Evolutionary conservation across 169 alveolate genomes (phyloP).

Genomic region (Babesia bigemina): DNA sequence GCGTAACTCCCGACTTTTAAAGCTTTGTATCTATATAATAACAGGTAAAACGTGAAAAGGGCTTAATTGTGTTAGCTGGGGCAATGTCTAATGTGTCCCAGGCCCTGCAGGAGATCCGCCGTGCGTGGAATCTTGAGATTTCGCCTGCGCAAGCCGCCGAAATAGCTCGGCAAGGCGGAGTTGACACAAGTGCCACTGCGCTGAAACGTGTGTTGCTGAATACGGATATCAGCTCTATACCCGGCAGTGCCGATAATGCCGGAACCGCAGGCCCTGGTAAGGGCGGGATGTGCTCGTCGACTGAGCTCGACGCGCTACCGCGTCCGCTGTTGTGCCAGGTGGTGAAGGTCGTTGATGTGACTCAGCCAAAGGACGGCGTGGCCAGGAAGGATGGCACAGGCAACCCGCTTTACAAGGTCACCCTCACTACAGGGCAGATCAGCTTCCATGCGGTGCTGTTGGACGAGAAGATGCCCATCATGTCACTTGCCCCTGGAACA

Average conservation of each 20-base stretch:
- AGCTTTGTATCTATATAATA: too few relatives aligned
- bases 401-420: constrained; percentile 23
- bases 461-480: neutral
- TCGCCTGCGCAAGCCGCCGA: constrained; percentile 9
- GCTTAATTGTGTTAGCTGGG: too few relatives aligned
- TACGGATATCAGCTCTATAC: neutral
- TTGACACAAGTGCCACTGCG: neutral
- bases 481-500: constrained; percentile 20
- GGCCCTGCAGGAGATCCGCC: neutral
- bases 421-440: constrained; percentile 21
- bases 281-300: neutral
- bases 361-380: constrained; percentile 10
- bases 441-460: constrained; percentile 21
- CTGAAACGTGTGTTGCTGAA: neutral
- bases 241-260: neutral
- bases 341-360: constrained; percentile 12
- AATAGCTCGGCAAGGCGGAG: neutral
- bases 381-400: constrained; percentile 1
- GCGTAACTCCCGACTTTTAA: too few relatives aligned
- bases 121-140: constrained; percentile 26
- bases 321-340: constrained; percentile 37
- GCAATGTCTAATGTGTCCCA: neutral
- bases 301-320: neutral
- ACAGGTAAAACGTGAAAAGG: too few relatives aligned
- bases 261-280: neutral